Evolutionary conservation across 805 yeast genomes (phyloP).

Genomic region (Kazachstania bromeliacearum): DNA sequence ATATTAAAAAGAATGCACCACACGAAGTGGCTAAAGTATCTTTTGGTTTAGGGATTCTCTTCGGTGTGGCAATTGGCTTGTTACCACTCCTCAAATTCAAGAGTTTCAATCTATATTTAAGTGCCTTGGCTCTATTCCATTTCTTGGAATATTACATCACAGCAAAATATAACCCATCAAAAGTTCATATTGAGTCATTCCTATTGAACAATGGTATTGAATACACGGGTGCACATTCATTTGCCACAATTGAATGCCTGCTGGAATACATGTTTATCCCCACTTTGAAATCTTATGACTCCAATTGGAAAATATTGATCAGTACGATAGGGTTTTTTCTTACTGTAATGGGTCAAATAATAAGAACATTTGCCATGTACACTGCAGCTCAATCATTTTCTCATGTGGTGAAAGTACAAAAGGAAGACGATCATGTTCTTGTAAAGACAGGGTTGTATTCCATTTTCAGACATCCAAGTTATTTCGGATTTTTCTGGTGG

Average conservation of each 20-base stretch:
- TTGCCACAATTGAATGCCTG: conserved; percentile 44
- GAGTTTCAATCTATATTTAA: conserved; percentile 40
- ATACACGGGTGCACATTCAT: conserved; percentile 47
- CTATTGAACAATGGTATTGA: conserved; percentile 53
- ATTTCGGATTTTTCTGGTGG: conserved; percentile 90
- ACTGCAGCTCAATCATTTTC: conserved; percentile 82
- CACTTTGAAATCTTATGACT: conserved; percentile 17
- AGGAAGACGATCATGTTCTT: conserved; percentile 47
- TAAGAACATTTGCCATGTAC: conserved; percentile 73
- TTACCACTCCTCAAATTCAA: conserved; percentile 24
- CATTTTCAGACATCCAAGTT: conserved; percentile 75
- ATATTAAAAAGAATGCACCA: conserved; percentile 34
- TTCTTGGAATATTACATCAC: conserved; percentile 76
- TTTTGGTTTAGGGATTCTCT: conserved; percentile 33
- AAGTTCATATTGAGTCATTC: conserved; percentile 63
- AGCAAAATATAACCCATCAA: conserved; percentile 57
- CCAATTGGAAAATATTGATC: conserved; percentile 6
- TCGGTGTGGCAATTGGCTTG: conserved; percentile 33
- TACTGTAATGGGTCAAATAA: conserved; percentile 50
- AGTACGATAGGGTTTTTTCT: conserved; percentile 37
- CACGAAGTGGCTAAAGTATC: conserved; percentile 38
- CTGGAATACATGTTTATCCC: conserved; percentile 38
- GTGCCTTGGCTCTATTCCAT: conserved; percentile 56
- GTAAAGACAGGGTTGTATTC: conserved; percentile 69
- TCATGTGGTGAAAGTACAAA: conserved; percentile 57